Percentiles rank a stretch among this genome's conserved stretches.
These are phyloP conservation scores for Juglanconis sp. DNA, from an alignment of 2,329 filamentous ascomycete species.

Conservation along the genomic window DNA sequence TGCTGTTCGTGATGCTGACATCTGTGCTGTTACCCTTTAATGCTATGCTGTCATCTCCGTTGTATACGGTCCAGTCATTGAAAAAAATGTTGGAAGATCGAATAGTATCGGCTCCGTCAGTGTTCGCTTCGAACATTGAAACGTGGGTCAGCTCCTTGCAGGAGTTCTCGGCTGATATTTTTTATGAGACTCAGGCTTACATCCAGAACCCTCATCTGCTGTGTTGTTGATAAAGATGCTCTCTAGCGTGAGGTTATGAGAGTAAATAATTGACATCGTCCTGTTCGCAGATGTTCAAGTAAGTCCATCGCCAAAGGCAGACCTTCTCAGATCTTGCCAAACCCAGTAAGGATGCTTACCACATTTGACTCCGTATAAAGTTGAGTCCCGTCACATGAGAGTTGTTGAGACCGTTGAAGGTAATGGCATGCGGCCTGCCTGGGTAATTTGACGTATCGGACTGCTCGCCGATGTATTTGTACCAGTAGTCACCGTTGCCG, in stretches of 20 bases:
- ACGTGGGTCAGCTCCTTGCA: too few relatives aligned
- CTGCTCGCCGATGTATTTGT: slow-evolving; percentile 35
- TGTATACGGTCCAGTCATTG: slow-evolving; percentile 26
- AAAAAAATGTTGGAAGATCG: slow-evolving; percentile 24
- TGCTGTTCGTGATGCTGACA: slow-evolving; percentile 33
- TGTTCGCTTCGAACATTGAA: slow-evolving; percentile 25
- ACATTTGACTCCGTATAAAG: slow-evolving; percentile 52
- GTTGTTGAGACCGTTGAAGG: slow-evolving; percentile 42
- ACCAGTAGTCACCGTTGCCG: slow-evolving; percentile 53
- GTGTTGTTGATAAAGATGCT: slow-evolving; percentile 47
- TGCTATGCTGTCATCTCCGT: slow-evolving; percentile 22
- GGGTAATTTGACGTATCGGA: slow-evolving; percentile 36
- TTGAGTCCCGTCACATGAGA: slow-evolving; percentile 40
- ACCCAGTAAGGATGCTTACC: slow-evolving; percentile 27
- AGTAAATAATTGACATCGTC: slow-evolving; percentile 45
- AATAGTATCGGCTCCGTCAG: slow-evolving; percentile 30
- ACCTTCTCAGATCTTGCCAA: too few relatives aligned
- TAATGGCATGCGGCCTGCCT: slow-evolving; percentile 47
- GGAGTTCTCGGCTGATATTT: too few relatives aligned
- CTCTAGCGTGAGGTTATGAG: slow-evolving; percentile 37
- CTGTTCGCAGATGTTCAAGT: neutral
- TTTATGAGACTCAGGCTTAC: slow-evolving; percentile 10
- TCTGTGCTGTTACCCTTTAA: slow-evolving; percentile 26
- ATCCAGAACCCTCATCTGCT: slow-evolving; percentile 21
- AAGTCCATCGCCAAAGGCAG: neutral